A percentile compares a stretch with the other conserved stretches of the same genome.
Conservation (phyloP, 257 asterid genomes). For the Salvia rosmarinus region DNA sequence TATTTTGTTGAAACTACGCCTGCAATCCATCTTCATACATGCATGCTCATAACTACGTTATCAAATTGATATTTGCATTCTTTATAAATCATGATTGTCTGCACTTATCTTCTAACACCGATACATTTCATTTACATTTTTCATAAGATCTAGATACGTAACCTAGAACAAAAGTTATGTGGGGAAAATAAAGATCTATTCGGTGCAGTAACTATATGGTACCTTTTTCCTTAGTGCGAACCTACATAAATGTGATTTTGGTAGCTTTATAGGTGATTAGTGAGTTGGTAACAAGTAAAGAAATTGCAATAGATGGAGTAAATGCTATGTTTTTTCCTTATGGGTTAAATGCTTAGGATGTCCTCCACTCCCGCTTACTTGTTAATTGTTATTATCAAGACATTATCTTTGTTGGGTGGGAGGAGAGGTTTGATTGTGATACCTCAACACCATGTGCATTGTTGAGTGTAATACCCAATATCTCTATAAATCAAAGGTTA, state of each 20-base stretch:
- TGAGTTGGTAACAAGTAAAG: slow-evolving; percentile 20
- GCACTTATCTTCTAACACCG: background rate
- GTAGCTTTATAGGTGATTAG: slow-evolving; percentile 6
- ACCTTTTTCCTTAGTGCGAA: slow-evolving; percentile 2
- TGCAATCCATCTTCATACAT: slow-evolving; percentile 13
- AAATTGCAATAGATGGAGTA: background rate
- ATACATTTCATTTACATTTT: slow-evolving; percentile 6
- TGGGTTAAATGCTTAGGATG: background rate
- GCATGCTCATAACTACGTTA: slow-evolving; percentile 1
- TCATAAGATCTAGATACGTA: slow-evolving; percentile 4
- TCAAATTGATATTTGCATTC: slow-evolving; percentile 15
- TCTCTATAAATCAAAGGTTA: slow-evolving; percentile 1
- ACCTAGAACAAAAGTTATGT: background rate
- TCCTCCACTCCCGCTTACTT: background rate
- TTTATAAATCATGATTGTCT: background rate
- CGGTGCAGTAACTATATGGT: slow-evolving; percentile 10
- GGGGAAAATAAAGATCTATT: background rate
- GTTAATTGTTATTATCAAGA: slow-evolving; percentile 1
- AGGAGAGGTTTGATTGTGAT: slow-evolving; percentile 14
- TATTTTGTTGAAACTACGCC: background rate
- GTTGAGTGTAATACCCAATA: background rate
- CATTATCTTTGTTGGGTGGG: background rate
- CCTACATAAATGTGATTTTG: background rate
- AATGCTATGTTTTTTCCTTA: slow-evolving; percentile 3
- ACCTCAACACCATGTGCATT: background rate